Base-by-base conservation (phyloP, 306 rosid species). In the Trifolium fragiferum region DNA sequence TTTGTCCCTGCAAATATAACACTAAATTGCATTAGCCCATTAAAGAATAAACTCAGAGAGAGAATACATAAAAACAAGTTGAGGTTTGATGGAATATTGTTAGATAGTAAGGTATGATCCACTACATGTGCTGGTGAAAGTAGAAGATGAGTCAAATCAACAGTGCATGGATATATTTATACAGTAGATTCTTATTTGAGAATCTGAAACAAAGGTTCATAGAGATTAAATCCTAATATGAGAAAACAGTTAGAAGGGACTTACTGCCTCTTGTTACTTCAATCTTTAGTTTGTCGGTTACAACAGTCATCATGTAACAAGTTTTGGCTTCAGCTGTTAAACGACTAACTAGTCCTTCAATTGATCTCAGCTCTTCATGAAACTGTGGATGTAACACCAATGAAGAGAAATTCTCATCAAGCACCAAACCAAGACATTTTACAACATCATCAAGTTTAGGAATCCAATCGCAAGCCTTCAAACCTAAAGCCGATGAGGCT, bases 381-480 rank as follows among this genome's bases (percentile, higher is more conserved):
- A 89, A 89, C 74, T 84, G 86, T 21, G 88, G 83, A 82, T 88
- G 90, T 79, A 94, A 82, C 46, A 87, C 92, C 82, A 91, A 60
- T 4, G 91, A 73, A 53, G 98, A 86, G 74, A 86, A 88, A 51
- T 87, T 86, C 83, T 82, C 96, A 76, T 94, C 95, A 70, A 94
- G 76, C 64, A 94, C 75, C 59, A 90, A 43, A 16, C 88, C 86
- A 11, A 89, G 69, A 76, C 83, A 94, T 75, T 80, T 88, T 47
- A 66, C 82, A 27, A 88, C 86, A 80, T 83, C 96, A 70, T 94
- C 93, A 11, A 90, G 89, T 64, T 83, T 88, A 38, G 98, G 97
- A 82, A 91, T 85, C 93, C 96, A 88, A 60, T 89, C 84, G 13
- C 95, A 90, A 58, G 81, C 84, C 76, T 79, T 82, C 93, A 88